Evolutionary conservation across 306 rosid species (phyloP).

Genomic region (Acmispon strigosus): DNA sequence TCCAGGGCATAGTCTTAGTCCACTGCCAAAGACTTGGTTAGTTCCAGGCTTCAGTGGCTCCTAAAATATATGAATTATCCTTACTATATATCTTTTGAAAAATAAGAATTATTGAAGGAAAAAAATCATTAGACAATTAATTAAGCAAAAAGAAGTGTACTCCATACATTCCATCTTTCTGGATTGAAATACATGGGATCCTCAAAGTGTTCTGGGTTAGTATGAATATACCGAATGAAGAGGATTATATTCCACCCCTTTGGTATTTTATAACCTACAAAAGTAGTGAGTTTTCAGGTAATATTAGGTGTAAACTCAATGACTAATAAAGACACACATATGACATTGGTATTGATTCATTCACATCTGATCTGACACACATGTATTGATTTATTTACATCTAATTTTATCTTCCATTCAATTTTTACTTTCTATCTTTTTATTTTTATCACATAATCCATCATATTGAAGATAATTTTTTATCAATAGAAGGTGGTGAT

Average conservation of each 20-base stretch:
- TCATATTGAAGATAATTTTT: no score
- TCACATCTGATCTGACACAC: background rate
- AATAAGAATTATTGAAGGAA: background rate
- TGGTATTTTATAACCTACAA: constrained; percentile 28
- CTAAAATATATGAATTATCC: background rate
- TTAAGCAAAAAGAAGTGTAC: background rate
- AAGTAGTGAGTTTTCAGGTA: background rate
- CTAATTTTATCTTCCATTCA: no score
- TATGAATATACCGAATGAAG: constrained; percentile 14
- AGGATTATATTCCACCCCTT: constrained; percentile 21
- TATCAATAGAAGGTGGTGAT: no score
- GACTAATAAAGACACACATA: background rate
- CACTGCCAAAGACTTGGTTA: constrained; percentile 33
- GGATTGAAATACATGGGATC: constrained; percentile 25
- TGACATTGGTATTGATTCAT: background rate
- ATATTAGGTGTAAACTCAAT: background rate
- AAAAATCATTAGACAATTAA: background rate
- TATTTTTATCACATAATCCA: no score
- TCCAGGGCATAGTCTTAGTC: constrained; percentile 39
- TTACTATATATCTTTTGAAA: background rate
- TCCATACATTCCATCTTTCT: constrained; percentile 23
- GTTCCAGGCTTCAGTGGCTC: constrained; percentile 24
- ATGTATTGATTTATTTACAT: no score
- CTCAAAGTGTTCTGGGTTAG: constrained; percentile 5
- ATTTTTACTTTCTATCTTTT: no score